Conservation (phyloP, 78 protist genomes). For the Dictyostelium discoideum region DNA sequence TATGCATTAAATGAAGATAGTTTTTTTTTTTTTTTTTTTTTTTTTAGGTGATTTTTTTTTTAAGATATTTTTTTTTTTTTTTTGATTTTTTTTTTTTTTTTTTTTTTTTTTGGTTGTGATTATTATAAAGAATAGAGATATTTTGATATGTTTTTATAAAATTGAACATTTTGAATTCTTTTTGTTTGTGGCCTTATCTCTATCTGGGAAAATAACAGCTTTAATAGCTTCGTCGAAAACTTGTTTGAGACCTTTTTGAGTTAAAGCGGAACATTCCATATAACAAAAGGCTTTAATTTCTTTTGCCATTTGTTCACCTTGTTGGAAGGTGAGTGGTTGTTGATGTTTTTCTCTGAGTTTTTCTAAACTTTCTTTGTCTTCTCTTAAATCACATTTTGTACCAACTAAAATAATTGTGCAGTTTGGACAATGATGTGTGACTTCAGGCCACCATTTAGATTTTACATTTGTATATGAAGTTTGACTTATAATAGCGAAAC, state of each 20-base stretch:
- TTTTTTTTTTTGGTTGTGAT: not conserved
- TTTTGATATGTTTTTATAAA: constrained; percentile 9
- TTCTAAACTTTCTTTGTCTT: constrained; percentile 83
- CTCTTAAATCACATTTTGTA: constrained; percentile 92
- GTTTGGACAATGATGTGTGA: constrained; percentile 91
- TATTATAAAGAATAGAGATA: not conserved
- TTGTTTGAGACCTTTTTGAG: constrained; percentile 93
- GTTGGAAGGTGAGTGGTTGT: constrained; percentile 78
- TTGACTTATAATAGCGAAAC: constrained; percentile 86
- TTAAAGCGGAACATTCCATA: constrained; percentile 96
- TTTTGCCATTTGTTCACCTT: constrained; percentile 79
- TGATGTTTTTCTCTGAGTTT: constrained; percentile 74
- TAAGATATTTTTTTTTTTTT: not conserved
- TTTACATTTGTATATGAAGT: constrained; percentile 92
- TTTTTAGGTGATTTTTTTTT: not conserved
- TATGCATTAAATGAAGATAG: not conserved
- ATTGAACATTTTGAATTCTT: constrained; percentile 68
- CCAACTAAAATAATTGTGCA: constrained; percentile 94
- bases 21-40: not conserved
- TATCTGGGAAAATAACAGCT: constrained; percentile 85
- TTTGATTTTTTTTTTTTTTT: not conserved
- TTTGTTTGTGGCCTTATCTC: constrained; percentile 62
- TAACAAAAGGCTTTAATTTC: constrained; percentile 89
- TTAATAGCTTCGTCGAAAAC: constrained; percentile 90
- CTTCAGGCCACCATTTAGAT: constrained; percentile 92